A percentile compares a stretch with the other conserved stretches of the same genome.
These are phyloP conservation scores for Botrytis aclada DNA, from an alignment of 2,329 filamentous ascomycete genomes.

Conservation along the genomic window DNA sequence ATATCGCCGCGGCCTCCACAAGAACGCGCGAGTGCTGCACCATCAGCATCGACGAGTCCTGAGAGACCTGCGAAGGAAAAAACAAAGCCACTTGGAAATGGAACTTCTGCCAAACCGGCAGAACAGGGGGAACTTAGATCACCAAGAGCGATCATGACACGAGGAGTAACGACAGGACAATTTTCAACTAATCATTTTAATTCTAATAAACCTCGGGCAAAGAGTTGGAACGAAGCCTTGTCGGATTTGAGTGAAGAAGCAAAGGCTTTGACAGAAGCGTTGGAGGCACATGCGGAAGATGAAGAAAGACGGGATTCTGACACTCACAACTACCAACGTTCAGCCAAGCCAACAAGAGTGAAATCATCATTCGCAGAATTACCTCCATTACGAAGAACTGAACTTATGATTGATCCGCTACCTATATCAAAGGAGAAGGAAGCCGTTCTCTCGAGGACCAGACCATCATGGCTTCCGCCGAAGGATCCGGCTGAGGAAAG, in stretches of 20 bases:
- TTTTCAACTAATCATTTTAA: slow-evolving; percentile 53
- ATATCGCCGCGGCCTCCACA: slow-evolving; percentile 67
- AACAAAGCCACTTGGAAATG: slow-evolving; percentile 49
- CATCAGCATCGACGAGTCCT: slow-evolving; percentile 44
- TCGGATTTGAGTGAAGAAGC: slow-evolving; percentile 69
- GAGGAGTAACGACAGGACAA: slow-evolving; percentile 46
- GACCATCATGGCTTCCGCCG: slow-evolving; percentile 80
- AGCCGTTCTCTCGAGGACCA: slow-evolving; percentile 73
- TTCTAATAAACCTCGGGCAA: slow-evolving; percentile 53
- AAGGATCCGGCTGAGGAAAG: slow-evolving; percentile 90
- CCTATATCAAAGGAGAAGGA: slow-evolving; percentile 86
- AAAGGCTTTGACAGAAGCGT: slow-evolving; percentile 70
- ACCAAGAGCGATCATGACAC: slow-evolving; percentile 44
- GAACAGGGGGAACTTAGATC: slow-evolving; percentile 54
- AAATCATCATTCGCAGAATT: slow-evolving; percentile 67
- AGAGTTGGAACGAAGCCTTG: slow-evolving; percentile 72
- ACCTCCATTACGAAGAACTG: slow-evolving; percentile 54
- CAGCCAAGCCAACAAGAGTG: slow-evolving; percentile 47
- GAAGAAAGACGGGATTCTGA: slow-evolving; percentile 48
- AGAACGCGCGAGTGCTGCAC: slow-evolving; percentile 53
- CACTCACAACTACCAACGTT: slow-evolving; percentile 37
- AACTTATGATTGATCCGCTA: slow-evolving; percentile 80
- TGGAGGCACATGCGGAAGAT: slow-evolving; percentile 75
- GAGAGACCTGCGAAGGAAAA: slow-evolving; percentile 35
- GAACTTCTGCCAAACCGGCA: slow-evolving; percentile 57